Base-by-base conservation (phyloP, 257 asterid species). In the Solanum pennellii region DNA sequence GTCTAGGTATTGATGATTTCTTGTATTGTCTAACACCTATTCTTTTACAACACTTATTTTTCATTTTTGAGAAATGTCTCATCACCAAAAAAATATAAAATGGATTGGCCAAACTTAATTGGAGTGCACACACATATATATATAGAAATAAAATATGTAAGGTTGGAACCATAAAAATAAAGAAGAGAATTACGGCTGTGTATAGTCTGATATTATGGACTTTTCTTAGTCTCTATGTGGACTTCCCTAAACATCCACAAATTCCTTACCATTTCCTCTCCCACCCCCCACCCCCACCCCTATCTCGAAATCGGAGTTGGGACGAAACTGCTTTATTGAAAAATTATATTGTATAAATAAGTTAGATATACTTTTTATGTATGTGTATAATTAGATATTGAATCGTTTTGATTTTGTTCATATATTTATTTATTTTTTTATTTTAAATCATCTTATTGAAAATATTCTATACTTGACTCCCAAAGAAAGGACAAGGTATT, bases 1-100 rank as follows among this genome's bases (percentile, higher is more conserved):
- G 74, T n/a, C 92, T 88, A 14, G 91, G 91, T 66, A 85, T 72
- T 6, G 82, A 71, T 1, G 92, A 90, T 85, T 90, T 90, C 60
- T 82, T 87, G 90, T 90, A 90, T 25, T 60, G 88, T 82, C 92
- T 83, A 20, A 90, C 90, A 12, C 88, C 45, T 20, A 45, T 84
- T 84, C 44, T 87, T 31, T 45, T 5, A 33, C 52, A 25, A 29
- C 44, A 66, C 39, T 25, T 82, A 31, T 77, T 6, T 29, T n/a
- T 72, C 66, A 82, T 83, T 56, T 56, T 56, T 56, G n/a, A 80
- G 69, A 47, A 15, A 68, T 29, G 29, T 80, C 6, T 65, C 85
- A 80, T 80, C 44, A 79, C 6, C 16, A 79, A 79, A 45, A 20
- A 42, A 9, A 12, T 14, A 72, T 7, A 73, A 10, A 47, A 45